phyloP scores from a whole-genome alignment of 768 basidiomycete species.

The Cystofilobasidium bisporidii region DNA sequence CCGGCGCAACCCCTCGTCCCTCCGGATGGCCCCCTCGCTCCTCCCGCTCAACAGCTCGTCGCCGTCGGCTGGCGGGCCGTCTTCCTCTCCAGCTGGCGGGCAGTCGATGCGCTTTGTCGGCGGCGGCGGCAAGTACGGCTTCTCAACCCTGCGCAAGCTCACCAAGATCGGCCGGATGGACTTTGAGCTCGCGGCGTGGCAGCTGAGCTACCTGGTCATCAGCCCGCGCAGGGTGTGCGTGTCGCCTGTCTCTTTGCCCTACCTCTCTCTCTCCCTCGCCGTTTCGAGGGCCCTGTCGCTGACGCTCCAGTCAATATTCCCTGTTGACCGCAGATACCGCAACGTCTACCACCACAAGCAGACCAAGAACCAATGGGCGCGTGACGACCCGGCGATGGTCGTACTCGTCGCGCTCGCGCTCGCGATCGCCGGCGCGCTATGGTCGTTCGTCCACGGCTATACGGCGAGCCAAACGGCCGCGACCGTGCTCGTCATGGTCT shows the following conservation, averaged over 20 bases:
- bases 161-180: conserved; percentile 46
- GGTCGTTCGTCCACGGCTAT: conserved; percentile 75
- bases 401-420: conserved; percentile 58
- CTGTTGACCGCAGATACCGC: conserved; percentile 75
- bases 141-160: conserved; percentile 14
- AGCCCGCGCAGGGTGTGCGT: conserved; percentile 82
- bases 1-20: conserved; percentile 8
- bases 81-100: background rate
- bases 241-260: no score
- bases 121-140: background rate
- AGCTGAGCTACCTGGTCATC: conserved; percentile 84
- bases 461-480: conserved; percentile 50
- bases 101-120: background rate
- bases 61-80: background rate
- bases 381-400: conserved; percentile 93
- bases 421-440: conserved; percentile 36
- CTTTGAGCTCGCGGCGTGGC: conserved; percentile 94
- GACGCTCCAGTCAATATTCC: no score
- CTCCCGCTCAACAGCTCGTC: conserved; percentile 4
- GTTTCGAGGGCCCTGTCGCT: background rate
- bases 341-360: conserved; percentile 91
- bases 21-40: background rate
- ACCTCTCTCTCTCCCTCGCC: background rate
- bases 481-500: conserved; percentile 68
- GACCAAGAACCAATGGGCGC: conserved; percentile 96